phyloP scores from a whole-genome alignment of 2,329 filamentous ascomycete species.

The Volutella citrinella region DNA sequence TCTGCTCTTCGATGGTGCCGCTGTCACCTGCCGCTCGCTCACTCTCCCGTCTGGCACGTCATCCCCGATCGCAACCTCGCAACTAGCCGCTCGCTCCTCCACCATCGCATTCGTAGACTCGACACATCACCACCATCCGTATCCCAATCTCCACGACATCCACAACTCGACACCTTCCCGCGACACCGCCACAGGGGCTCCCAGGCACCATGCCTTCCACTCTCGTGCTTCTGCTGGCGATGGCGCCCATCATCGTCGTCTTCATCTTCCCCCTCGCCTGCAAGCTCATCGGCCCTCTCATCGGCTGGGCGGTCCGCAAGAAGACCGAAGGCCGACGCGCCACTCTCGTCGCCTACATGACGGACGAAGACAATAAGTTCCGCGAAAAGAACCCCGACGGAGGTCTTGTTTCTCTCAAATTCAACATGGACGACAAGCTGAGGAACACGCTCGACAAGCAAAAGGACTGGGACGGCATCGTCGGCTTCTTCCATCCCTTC shows the following conservation, averaged over 20 bases:
- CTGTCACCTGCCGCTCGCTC: too few relatives aligned
- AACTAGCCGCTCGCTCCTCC: conserved; percentile 1
- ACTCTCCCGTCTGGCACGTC: background rate
- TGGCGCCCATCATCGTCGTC: conserved; percentile 16
- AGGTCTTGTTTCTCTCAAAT: conserved; percentile 60
- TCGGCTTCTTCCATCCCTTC: conserved; percentile 97
- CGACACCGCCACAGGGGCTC: too few relatives aligned
- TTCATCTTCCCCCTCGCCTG: conserved; percentile 24
- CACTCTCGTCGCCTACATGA: conserved; percentile 52
- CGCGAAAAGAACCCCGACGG: conserved; percentile 32
- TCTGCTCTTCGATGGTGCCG: conserved; percentile 8
- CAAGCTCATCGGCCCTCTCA: conserved; percentile 35
- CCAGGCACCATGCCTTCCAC: conserved; percentile 2
- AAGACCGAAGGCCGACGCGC: conserved; percentile 61
- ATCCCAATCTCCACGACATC: conserved; percentile 7
- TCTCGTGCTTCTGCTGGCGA: conserved; percentile 11
- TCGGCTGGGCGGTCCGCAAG: conserved; percentile 61
- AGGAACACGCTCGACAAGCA: conserved; percentile 31
- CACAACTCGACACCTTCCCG: too few relatives aligned
- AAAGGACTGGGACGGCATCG: conserved; percentile 74
- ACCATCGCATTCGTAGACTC: conserved; percentile 2
- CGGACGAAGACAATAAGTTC: conserved; percentile 42
- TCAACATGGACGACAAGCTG: conserved; percentile 37
- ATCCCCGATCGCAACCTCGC: conserved; percentile 4
- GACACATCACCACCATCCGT: background rate